Percentiles rank a stretch among this genome's conserved stretches.
Conservation (phyloP, 495 filamentous ascomycete species). For the Lasiosphaeria hispida region DNA sequence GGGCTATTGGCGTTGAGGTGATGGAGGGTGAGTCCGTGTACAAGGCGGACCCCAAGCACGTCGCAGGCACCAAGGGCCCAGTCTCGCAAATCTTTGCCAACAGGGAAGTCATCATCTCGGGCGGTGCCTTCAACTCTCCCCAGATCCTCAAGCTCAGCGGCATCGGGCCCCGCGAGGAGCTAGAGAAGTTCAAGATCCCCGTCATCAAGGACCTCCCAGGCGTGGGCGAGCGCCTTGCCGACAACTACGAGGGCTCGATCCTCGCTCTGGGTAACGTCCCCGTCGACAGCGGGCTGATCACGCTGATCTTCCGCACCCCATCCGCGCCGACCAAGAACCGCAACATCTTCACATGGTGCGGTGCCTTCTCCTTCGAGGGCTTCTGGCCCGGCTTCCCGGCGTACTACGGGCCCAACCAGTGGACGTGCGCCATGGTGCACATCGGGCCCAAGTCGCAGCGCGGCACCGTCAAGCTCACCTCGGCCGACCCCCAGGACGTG, state of each 20-base stretch:
- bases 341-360: conserved; percentile 49
- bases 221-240: conserved; percentile 58
- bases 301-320: conserved; percentile 41
- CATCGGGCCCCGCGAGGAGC: conserved; percentile 41
- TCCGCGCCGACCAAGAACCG: conserved; percentile 40
- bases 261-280: conserved; percentile 32
- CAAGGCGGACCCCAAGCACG: conserved; percentile 43
- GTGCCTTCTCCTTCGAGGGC: conserved; percentile 45
- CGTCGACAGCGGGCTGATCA: conserved; percentile 32
- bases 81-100: conserved; percentile 34
- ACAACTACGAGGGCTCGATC: conserved; percentile 51
- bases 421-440: conserved; percentile 47
- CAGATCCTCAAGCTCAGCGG: conserved; percentile 57
- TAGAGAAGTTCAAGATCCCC: conserved; percentile 44
- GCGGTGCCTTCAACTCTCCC: conserved; percentile 55
- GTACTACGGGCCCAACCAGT: conserved; percentile 40
- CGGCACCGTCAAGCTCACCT: conserved; percentile 48
- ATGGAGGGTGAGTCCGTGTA: conserved; percentile 42
- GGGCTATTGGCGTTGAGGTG: conserved; percentile 46
- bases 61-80: conserved; percentile 27
- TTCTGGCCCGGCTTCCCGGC: conserved; percentile 49
- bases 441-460: conserved; percentile 50
- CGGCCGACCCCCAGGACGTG: conserved; percentile 51
- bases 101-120: conserved; percentile 56
- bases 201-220: conserved; percentile 52